These are phyloP conservation scores for Penicillium malachiteum DNA, from an alignment of 495 filamentous ascomycete genomes.

Conservation along the genomic window DNA sequence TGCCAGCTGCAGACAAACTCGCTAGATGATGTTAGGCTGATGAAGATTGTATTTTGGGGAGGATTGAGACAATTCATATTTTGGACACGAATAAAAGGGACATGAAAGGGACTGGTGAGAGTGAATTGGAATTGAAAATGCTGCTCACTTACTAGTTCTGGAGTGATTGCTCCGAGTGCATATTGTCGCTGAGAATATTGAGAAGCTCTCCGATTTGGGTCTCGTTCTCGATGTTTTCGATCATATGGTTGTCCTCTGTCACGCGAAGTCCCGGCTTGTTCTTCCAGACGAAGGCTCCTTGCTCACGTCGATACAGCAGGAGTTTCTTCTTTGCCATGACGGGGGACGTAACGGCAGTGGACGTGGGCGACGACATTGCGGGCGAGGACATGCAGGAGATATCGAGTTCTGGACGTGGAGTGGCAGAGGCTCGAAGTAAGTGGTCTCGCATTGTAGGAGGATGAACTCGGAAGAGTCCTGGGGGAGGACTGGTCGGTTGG, in stretches of 20 bases:
- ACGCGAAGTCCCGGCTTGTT: background rate
- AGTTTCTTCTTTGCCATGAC: background rate
- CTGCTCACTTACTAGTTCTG: background rate
- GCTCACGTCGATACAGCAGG: background rate
- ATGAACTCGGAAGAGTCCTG: too few relatives aligned
- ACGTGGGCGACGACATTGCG: too few relatives aligned
- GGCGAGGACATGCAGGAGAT: too few relatives aligned
- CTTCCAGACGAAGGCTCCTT: background rate
- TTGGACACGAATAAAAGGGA: too few relatives aligned
- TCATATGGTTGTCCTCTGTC: background rate
- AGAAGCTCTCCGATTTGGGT: background rate
- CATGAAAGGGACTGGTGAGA: background rate
- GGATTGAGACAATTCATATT: too few relatives aligned
- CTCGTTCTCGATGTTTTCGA: background rate
- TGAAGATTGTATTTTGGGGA: too few relatives aligned
- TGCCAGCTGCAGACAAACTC: constrained; percentile 1
- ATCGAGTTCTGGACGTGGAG: too few relatives aligned
- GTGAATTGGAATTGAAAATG: background rate
- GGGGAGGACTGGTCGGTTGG: too few relatives aligned
- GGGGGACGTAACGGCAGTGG: background rate
- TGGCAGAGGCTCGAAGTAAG: too few relatives aligned
- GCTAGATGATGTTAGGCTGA: background rate
- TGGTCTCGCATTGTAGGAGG: too few relatives aligned
- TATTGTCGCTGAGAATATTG: background rate
- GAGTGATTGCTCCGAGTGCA: background rate